phyloP scores from a whole-genome alignment of 495 filamentous ascomycete species.

The Peziza echinospora region DNA sequence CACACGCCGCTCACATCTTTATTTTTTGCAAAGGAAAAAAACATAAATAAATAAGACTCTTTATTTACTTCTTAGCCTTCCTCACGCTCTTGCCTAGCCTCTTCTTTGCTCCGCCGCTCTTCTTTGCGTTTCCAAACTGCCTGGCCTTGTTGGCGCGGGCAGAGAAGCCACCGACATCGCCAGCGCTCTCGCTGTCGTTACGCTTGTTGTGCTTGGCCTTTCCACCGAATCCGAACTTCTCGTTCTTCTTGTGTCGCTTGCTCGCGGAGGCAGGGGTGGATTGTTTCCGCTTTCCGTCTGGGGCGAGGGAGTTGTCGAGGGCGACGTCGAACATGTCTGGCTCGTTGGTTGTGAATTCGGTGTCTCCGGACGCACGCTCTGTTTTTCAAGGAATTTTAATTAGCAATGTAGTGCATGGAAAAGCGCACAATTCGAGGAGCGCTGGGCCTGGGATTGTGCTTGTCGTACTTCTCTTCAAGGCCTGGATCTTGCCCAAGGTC shows the following conservation, averaged over 20 bases:
- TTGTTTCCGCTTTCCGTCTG: constrained; percentile 13
- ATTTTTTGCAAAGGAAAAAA: too few relatives aligned
- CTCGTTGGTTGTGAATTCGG: constrained; percentile 39
- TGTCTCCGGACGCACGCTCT: constrained; percentile 68
- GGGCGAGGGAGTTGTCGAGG: constrained; percentile 51
- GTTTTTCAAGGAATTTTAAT: constrained; percentile 3
- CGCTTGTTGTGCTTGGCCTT: constrained; percentile 83
- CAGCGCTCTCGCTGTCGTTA: constrained; percentile 56
- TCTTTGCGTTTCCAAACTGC: constrained; percentile 23
- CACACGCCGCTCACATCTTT: too few relatives aligned
- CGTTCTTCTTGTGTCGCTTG: constrained; percentile 82
- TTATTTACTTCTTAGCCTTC: constrained; percentile 18
- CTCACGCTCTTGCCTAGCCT: constrained; percentile 47
- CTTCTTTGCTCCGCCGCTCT: constrained; percentile 16
- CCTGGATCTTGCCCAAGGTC: constrained; percentile 78
- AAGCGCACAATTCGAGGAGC: constrained; percentile 1
- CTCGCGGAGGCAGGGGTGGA: constrained; percentile 26
- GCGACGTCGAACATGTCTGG: constrained; percentile 86
- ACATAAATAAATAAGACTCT: too few relatives aligned
- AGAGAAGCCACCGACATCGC: constrained; percentile 59
- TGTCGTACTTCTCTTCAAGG: constrained; percentile 71
- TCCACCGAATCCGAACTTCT: constrained; percentile 82
- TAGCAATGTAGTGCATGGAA: too few relatives aligned
- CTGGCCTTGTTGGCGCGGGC: constrained; percentile 61
- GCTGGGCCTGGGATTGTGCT: constrained; percentile 5